Percentiles rank a stretch among this genome's conserved stretches.
Conservation (phyloP, 176 grass and related monocot genomes). For the Avena eriantha region DNA sequence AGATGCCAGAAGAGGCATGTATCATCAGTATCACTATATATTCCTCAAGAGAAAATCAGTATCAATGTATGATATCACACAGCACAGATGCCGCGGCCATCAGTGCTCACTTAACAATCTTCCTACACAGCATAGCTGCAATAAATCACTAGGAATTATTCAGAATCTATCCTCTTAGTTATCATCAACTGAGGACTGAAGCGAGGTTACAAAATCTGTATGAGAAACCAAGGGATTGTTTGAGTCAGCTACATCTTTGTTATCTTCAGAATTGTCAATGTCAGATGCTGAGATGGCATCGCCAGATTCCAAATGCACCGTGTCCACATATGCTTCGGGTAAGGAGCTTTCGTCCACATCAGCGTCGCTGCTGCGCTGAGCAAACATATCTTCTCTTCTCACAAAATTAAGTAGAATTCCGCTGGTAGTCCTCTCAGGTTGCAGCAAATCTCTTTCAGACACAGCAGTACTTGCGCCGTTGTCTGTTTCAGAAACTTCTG, state of each 20-base stretch:
- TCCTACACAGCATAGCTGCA: slow-evolving; percentile 18
- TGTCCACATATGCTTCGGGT: slow-evolving; percentile 50
- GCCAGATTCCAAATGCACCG: slow-evolving; percentile 43
- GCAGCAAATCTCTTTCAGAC: slow-evolving; percentile 74
- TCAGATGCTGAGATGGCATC: slow-evolving; percentile 57
- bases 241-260: slow-evolving; percentile 36
- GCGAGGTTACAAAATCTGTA: slow-evolving; percentile 22
- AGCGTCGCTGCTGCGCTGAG: slow-evolving; percentile 25
- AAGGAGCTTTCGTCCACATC: neutral
- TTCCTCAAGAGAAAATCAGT: neutral
- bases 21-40: neutral
- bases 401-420: slow-evolving; percentile 86
- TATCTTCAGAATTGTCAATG: slow-evolving; percentile 50
- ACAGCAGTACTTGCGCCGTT: slow-evolving; percentile 46
- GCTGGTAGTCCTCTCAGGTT: slow-evolving; percentile 60
- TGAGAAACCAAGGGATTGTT: slow-evolving; percentile 21
- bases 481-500: slow-evolving; percentile 33
- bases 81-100: neutral
- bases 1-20: neutral
- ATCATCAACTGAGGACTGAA: slow-evolving; percentile 23
- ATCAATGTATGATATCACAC: slow-evolving; percentile 19
- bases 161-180: slow-evolving; percentile 41
- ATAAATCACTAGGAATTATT: neutral
- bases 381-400: slow-evolving; percentile 56
- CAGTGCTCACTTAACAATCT: neutral